Conservation (phyloP, 164 flowering plant genomes). For the Nymphaea thermarum region DNA sequence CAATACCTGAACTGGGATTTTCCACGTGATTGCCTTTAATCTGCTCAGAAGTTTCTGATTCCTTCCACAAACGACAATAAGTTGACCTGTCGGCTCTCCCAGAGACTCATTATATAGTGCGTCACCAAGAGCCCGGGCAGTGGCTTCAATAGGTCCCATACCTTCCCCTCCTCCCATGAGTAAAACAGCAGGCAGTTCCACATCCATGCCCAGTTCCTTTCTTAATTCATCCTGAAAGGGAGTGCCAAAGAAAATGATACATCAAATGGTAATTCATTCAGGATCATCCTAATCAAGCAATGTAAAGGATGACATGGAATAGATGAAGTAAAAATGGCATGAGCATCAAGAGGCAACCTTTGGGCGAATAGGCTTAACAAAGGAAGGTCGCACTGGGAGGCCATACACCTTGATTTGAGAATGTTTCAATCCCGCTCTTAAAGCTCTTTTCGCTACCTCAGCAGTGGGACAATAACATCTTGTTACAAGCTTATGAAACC, state of each 20-base stretch:
- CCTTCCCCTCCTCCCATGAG: conserved; percentile 99
- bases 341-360: conserved; percentile 39
- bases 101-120: conserved; percentile 59
- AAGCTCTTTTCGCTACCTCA: conserved; percentile 80
- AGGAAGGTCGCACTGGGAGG: conserved; percentile 95
- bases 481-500: conserved; percentile 99
- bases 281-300: too few relatives aligned
- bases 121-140: conserved; percentile 80
- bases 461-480: conserved; percentile 91
- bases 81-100: conserved; percentile 74
- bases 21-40: conserved; percentile 67
- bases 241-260: not conserved
- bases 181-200: conserved; percentile 82
- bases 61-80: conserved; percentile 87
- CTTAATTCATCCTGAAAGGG: conserved; percentile 45
- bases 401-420: conserved; percentile 91
- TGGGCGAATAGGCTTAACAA: conserved; percentile 75
- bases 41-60: conserved; percentile 71
- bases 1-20: conserved; percentile 84
- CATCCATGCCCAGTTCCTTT: conserved; percentile 88
- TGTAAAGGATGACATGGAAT: too few relatives aligned
- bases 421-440: conserved; percentile 77
- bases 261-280: not conserved
- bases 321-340: not conserved
- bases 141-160: conserved; percentile 97